Evolutionary conservation across 2,329 filamentous ascomycete species (phyloP), one percentile per base, ranked within the genome.

Genomic region (Fusarium acutatum): DNA sequence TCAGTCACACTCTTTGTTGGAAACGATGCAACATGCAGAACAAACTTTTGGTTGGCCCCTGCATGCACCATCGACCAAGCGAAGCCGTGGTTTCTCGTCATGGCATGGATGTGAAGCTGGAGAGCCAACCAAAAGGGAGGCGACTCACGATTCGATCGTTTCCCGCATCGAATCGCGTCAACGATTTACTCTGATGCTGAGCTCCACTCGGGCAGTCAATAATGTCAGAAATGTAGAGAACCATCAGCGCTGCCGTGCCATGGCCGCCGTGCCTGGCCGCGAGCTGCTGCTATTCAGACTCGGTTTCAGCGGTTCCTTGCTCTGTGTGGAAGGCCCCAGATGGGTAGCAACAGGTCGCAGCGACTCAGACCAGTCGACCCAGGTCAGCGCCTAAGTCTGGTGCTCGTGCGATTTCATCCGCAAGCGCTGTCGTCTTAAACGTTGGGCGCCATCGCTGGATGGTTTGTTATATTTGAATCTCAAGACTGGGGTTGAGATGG

Each of bases 211-310:
- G 62, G 50, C 67, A 58, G 53, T 62, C 56, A 64, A 56, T 37
- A 20, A 30, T 30, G 47, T 50, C 41, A 70, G 40, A 69, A 60
- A 53, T 49, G 43, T 58, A 62, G 60, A 34, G 57, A 60, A 49
- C 28, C 53, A 64, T 71, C 65, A 66, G 64, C 64, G 53, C 58
- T 68, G 66, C 58, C 53, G 77, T 78, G 75, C 78, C 78, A 78
- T 71, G 73, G 78, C 49, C 74, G 41, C 67, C n/a, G 64, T 69
- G 63, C 69, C 43, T 66, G 77, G 76, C 70, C 75, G 43, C 60
- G 44, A 57, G 41, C 40, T 64, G 74, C 58, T 59, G 60, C 57
- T 60, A 57, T 47, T 50, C 67, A 73, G 64, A 66, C 60, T 60
- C 34, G 22, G 69, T 73, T 70, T 73, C 69, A 72, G 56, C 34